Conservation (phyloP, 164 flowering plant genomes). For the Liriodendron chinense region DNA sequence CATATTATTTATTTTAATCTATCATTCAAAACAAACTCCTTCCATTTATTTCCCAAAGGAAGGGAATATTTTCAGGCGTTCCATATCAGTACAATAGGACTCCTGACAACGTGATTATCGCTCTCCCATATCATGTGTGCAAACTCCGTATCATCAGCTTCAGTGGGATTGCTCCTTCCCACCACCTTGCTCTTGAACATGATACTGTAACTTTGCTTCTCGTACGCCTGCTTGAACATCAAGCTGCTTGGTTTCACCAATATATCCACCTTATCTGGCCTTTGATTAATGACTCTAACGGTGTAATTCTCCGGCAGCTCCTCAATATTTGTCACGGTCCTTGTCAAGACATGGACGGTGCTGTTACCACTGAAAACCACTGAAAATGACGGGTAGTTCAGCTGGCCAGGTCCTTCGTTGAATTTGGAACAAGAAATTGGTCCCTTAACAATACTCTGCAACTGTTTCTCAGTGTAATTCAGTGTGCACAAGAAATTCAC, state of each 20-base stretch:
- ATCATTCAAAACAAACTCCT: neutral
- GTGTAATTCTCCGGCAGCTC: slow-evolving; percentile 1
- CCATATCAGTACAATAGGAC: slow-evolving; percentile 4
- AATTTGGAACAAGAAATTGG: neutral
- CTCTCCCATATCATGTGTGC: slow-evolving; percentile 9
- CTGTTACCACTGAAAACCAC: neutral
- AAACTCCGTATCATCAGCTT: neutral
- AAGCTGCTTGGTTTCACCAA: slow-evolving; percentile 2
- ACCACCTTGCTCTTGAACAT: slow-evolving; percentile 2
- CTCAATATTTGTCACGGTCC: slow-evolving; percentile 1
- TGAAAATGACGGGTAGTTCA: slow-evolving; percentile 11
- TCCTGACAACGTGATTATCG: slow-evolving; percentile 6
- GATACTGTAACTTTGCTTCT: slow-evolving; percentile 9
- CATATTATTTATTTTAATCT: too few species aligned
- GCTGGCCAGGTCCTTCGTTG: neutral
- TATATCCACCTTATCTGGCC: neutral
- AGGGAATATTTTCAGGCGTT: neutral
- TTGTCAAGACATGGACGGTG: neutral
- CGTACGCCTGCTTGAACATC: neutral
- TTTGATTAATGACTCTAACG: neutral
- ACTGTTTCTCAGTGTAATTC: neutral
- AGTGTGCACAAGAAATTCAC: slow-evolving; percentile 6
- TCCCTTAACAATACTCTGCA: neutral
- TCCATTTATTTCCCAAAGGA: neutral
- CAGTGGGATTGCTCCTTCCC: too few species aligned